Conservation (phyloP, 805 yeast genomes). For the Ogataea sp. region DNA sequence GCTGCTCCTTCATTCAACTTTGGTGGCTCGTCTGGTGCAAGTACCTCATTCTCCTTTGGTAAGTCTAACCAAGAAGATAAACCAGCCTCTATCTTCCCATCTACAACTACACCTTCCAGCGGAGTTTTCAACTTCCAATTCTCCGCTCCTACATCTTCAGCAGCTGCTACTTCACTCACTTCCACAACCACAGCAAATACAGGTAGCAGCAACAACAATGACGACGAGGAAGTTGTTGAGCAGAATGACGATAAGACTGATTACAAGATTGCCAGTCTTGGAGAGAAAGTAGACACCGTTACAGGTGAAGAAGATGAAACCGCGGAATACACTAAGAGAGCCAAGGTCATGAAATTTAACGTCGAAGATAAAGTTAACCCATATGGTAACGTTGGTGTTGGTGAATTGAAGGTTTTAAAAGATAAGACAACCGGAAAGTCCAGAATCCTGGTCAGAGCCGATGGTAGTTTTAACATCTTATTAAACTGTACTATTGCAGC, state of each 20-base stretch:
- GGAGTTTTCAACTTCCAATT: background rate
- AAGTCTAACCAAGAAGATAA: no score
- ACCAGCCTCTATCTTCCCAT: no score
- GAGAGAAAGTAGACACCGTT: constrained; percentile 44
- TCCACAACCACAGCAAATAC: no score
- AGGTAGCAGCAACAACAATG: constrained; percentile 3
- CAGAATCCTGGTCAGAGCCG: constrained; percentile 77
- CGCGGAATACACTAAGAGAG: constrained; percentile 51
- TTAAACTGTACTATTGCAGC: constrained; percentile 57
- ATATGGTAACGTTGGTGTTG: constrained; percentile 66
- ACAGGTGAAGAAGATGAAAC: constrained; percentile 88
- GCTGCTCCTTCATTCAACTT: background rate
- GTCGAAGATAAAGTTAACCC: constrained; percentile 38
- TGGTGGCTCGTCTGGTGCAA: no score
- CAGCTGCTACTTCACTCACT: background rate
- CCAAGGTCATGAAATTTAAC: constrained; percentile 61
- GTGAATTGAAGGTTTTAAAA: constrained; percentile 68
- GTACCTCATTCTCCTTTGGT: no score
- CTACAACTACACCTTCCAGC: no score
- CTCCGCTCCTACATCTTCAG: background rate
- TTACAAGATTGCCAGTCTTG: constrained; percentile 36
- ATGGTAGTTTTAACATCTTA: constrained; percentile 75
- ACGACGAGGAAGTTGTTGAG: constrained; percentile 9
- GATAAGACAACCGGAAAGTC: constrained; percentile 52
- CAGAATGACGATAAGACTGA: constrained; percentile 36